phyloP scores from a whole-genome alignment of 768 basidiomycete genomes.

The Agrocybe pediades region DNA sequence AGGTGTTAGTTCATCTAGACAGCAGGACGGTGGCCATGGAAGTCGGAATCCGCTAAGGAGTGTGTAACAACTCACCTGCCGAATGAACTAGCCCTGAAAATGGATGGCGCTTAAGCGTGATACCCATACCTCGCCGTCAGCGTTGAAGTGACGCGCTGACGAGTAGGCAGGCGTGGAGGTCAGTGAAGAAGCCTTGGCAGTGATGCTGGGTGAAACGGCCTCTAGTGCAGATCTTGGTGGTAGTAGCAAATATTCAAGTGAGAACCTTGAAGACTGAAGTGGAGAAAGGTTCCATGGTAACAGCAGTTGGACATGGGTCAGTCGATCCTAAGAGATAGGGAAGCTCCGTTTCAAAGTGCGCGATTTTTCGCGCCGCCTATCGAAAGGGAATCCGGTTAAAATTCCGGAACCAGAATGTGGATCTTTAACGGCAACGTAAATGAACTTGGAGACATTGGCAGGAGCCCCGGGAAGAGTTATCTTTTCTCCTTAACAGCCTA shows the following conservation, averaged over 20 bases:
- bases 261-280: slow-evolving; percentile 88
- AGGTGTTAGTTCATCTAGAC: slow-evolving; percentile 82
- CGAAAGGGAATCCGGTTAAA: slow-evolving; percentile 80
- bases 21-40: slow-evolving; percentile 18
- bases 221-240: slow-evolving; percentile 88
- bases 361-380: slow-evolving; percentile 66
- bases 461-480: slow-evolving; percentile 78
- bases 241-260: slow-evolving; percentile 89
- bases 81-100: slow-evolving; percentile 91
- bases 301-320: slow-evolving; percentile 87
- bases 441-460: slow-evolving; percentile 64
- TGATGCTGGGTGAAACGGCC: slow-evolving; percentile 60
- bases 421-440: slow-evolving; percentile 71
- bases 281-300: slow-evolving; percentile 88
- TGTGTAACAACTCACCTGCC: slow-evolving; percentile 77
- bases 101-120: slow-evolving; percentile 88
- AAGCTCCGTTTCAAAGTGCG: slow-evolving; percentile 71
- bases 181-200: slow-evolving; percentile 78
- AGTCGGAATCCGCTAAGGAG: slow-evolving; percentile 18
- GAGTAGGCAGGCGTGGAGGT: slow-evolving; percentile 82
- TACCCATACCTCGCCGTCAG: slow-evolving; percentile 84
- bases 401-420: slow-evolving; percentile 79
- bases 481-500: slow-evolving; percentile 78
- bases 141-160: slow-evolving; percentile 69
- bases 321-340: slow-evolving; percentile 82